Base-by-base conservation (phyloP, 495 filamentous ascomycete species). In the Aspergillus cristatus region DNA sequence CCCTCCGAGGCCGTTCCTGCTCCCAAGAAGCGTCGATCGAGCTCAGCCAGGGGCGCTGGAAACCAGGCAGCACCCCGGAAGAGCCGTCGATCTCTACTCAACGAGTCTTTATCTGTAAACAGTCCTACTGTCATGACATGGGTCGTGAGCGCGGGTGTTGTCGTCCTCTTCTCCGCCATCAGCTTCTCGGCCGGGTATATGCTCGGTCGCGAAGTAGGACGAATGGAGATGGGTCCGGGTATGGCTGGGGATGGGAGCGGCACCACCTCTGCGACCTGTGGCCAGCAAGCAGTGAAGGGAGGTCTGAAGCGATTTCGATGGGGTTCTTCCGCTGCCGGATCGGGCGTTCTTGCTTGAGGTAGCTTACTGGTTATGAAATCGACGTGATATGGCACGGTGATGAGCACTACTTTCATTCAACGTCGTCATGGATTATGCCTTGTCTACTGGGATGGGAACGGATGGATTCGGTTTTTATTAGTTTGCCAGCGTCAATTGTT, bases 111-210 rank as follows among this genome's bases (percentile, higher is more conserved):
- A 1, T 30, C 50, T 0, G 42, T 53, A 3, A 47, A 46, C 34
- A 64, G 53, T 38, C 87, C 87, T 0, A 89, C 86, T 0, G 59
- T 94, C 6, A 70, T 96, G 55, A 94, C 89, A 0, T 94, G 93
- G 84, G 82, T 93, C 2, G 75, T 96, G 26, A 84, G 80, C 28
- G 91, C 91, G 0, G 90, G 91, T 1, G 89, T 95, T 3, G 84
- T 98, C 6, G 84, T 98, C 7, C 65, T 97, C 2, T 80, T 97
- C 28, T 85, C 82, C 2, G 91, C 90, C 1, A 79, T 96, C 34
- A 89, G 87, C 40, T 98, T 97, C 51, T 84, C 86, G 0, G 91
- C 91, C 0, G 91, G 91, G 0, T 97, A 94, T 50, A 84, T 84
- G 8, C 75, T 94, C 13, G 91, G 91, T 8, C 71, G 76, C 16